Conservation (phyloP, 352 stramenopile genomes). For the Blastocystis sp. region DNA sequence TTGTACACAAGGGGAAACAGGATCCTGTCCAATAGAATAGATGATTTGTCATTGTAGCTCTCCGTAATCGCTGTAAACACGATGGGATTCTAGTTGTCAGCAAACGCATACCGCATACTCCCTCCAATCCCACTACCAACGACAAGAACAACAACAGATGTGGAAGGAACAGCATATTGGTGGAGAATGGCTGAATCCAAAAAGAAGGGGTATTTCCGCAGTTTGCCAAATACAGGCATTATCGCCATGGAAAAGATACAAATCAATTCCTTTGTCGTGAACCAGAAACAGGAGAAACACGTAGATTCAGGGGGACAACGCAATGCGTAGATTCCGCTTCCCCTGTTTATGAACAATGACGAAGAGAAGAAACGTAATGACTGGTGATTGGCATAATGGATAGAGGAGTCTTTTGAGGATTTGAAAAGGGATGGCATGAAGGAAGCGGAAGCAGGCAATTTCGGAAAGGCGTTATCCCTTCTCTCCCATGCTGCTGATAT, state of each 20-base stretch:
- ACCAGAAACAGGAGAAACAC: not conserved
- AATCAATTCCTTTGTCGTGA: not conserved
- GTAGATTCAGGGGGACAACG: not conserved
- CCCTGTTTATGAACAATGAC: not conserved
- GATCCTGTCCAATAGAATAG: not conserved
- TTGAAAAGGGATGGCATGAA: conserved; percentile 20
- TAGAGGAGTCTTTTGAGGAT: conserved; percentile 22
- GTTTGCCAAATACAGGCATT: not conserved
- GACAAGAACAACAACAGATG: too few relatives aligned
- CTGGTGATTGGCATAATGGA: not conserved
- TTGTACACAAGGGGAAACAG: not conserved
- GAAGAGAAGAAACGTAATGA: not conserved
- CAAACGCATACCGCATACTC: not conserved
- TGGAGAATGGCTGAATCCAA: not conserved
- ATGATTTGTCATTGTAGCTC: conserved; percentile 1
- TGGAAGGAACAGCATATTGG: too few relatives aligned
- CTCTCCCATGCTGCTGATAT: conserved; percentile 33
- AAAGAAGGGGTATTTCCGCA: not conserved
- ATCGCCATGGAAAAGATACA: not conserved
- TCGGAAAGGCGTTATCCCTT: conserved; percentile 35
- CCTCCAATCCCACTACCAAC: too few relatives aligned
- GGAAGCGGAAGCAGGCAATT: conserved; percentile 46
- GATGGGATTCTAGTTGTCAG: not conserved
- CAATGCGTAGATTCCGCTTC: not conserved
- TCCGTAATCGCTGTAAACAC: conserved; percentile 19